Percentiles rank a stretch among this genome's conserved stretches.
These are phyloP conservation scores for Aurinia saxatilis DNA, from an alignment of 345 rosid genomes.

Conservation along the genomic window DNA sequence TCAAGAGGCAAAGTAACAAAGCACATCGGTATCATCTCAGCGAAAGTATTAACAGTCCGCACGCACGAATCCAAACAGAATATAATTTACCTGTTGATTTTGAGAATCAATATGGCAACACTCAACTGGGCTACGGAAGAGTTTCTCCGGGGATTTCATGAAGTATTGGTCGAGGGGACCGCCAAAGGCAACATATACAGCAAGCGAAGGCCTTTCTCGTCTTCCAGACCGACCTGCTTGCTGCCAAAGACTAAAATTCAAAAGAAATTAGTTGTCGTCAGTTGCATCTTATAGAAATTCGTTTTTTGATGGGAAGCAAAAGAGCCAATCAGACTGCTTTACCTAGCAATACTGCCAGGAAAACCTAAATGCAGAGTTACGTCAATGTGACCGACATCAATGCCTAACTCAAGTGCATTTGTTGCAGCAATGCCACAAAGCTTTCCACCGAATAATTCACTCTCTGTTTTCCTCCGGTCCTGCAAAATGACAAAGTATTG, in stretches of 20 bases:
- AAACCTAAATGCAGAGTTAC: slow-evolving; percentile 94
- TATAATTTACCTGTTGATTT: slow-evolving; percentile 57
- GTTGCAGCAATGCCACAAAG: slow-evolving; percentile 92
- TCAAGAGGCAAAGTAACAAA: slow-evolving; percentile 19
- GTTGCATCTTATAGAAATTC: neutral
- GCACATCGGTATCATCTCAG: slow-evolving; percentile 7
- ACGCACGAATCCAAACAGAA: slow-evolving; percentile 6
- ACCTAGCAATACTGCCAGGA: slow-evolving; percentile 97
- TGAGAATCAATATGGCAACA: slow-evolving; percentile 83
- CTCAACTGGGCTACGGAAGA: slow-evolving; percentile 72
- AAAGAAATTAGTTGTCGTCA: slow-evolving; percentile 8
- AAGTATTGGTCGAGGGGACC: slow-evolving; percentile 91
- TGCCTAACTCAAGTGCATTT: slow-evolving; percentile 94
- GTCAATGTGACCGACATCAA: slow-evolving; percentile 94
- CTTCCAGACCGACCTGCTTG: slow-evolving; percentile 98
- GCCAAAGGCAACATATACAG: slow-evolving; percentile 78
- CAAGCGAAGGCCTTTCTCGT: slow-evolving; percentile 79
- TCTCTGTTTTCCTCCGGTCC: slow-evolving; percentile 87
- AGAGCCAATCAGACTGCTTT: slow-evolving; percentile 15
- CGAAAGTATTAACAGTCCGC: neutral
- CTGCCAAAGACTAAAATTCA: slow-evolving; percentile 74
- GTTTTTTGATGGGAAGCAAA: neutral
- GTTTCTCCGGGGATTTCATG: slow-evolving; percentile 79
- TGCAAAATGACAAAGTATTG: slow-evolving; percentile 26
- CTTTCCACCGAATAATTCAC: slow-evolving; percentile 73